Conservation (phyloP, 2,329 filamentous ascomycete genomes). For the Fonsecaea pedrosoi region DNA sequence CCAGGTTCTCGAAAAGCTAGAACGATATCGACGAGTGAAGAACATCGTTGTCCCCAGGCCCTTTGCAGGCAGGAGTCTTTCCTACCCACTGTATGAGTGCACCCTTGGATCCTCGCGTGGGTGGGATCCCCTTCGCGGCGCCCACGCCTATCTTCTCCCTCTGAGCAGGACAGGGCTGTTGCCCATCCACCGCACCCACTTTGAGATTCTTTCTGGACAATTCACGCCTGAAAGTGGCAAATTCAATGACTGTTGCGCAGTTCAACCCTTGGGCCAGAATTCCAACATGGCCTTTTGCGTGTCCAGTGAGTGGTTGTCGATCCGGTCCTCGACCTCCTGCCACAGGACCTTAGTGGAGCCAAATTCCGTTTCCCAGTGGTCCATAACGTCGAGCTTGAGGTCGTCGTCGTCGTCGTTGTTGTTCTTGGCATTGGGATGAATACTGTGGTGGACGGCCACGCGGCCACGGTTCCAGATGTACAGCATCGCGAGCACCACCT, state of each 20-base stretch:
- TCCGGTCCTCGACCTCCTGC: background rate
- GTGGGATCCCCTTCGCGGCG: background rate
- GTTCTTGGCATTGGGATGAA: background rate
- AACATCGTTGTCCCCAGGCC: background rate
- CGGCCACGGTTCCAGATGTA: constrained; percentile 5
- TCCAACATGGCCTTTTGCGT: background rate
- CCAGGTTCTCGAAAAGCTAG: background rate
- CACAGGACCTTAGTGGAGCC: background rate
- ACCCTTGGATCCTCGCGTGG: background rate
- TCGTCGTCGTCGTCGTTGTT: too few relatives aligned
- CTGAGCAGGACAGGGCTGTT: background rate
- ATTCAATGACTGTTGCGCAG: background rate
- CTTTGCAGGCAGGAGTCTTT: background rate
- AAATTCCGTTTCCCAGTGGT: background rate
- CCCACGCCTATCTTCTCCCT: background rate
- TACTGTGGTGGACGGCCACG: background rate
- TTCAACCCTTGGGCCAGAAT: background rate
- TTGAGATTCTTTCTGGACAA: background rate
- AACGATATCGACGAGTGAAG: background rate
- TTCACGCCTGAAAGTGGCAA: background rate
- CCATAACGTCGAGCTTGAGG: background rate
- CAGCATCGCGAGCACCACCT: constrained; percentile 11
- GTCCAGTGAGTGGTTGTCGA: background rate
- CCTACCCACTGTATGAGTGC: background rate
- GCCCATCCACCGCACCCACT: background rate